These are phyloP conservation scores for Verticillium longisporum DNA, from an alignment of 2,329 filamentous ascomycete genomes.

Conservation along the genomic window DNA sequence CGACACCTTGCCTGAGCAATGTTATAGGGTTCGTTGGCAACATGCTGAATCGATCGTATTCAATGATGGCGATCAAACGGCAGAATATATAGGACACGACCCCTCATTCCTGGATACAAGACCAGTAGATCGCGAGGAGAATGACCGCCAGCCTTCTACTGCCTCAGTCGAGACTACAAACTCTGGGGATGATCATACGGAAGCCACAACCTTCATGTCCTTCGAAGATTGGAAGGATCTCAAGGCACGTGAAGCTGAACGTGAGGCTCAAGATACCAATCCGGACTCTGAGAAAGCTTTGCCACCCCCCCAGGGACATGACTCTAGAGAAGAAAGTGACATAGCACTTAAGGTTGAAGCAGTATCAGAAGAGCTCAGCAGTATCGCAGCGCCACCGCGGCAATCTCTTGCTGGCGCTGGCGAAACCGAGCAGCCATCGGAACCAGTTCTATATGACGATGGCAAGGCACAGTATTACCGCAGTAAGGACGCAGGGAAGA, in stretches of 20 bases:
- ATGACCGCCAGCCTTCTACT: not conserved
- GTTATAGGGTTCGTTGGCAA: no score
- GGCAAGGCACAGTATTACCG: conserved; percentile 51
- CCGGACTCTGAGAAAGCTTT: conserved; percentile 26
- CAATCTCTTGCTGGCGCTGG: conserved; percentile 4
- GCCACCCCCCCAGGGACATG: not conserved
- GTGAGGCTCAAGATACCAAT: conserved; percentile 37
- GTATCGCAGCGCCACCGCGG: conserved; percentile 6
- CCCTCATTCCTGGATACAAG: no score
- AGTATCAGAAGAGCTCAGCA: conserved; percentile 33
- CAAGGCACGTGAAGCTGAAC: conserved; percentile 79
- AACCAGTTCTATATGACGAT: conserved; percentile 38
- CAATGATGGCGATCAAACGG: no score
- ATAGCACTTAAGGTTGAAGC: conserved; percentile 57
- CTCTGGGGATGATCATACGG: conserved; percentile 10
- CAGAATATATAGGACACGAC: no score
- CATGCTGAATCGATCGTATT: no score
- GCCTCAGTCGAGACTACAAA: conserved; percentile 7
- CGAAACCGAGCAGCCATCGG: conserved; percentile 21
- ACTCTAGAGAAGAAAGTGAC: conserved; percentile 64
- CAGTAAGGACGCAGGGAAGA: conserved; percentile 91
- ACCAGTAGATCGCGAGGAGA: no score
- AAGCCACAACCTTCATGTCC: conserved; percentile 67
- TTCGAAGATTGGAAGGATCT: conserved; percentile 98
- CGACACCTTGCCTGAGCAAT: no score